These are phyloP conservation scores for Gymnopus androsaceus DNA, from an alignment of 1,284 basidiomycete species.

Conservation along the genomic window DNA sequence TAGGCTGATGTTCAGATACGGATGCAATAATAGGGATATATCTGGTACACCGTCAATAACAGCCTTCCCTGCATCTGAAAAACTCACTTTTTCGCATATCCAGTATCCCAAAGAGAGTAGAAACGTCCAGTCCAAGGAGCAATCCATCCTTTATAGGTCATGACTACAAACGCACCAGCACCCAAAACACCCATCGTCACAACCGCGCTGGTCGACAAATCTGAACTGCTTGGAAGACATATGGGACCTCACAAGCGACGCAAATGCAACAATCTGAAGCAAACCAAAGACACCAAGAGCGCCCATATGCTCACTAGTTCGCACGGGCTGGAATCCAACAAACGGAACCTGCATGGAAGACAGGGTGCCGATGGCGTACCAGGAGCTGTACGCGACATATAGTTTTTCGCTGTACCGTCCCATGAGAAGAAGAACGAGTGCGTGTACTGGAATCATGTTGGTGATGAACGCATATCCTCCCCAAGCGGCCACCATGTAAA, in stretches of 20 bases:
- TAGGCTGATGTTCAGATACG: conserved; percentile 99
- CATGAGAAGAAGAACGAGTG: conserved; percentile 92
- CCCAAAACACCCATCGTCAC: conserved; percentile 76
- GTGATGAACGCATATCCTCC: conserved; percentile 99
- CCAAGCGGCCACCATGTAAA: conserved; percentile 99
- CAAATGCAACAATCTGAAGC: conserved; percentile 94
- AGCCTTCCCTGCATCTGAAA: too few relatives aligned
- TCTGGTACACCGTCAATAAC: too few relatives aligned
- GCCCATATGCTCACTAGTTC: conserved; percentile 98
- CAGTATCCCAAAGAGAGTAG: conserved; percentile 99
- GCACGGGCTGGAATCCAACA: conserved; percentile 98
- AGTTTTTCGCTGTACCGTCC: conserved; percentile 91
- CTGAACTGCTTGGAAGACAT: conserved; percentile 92
- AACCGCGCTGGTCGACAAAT: conserved; percentile 73
- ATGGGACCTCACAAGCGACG: conserved; percentile 86
- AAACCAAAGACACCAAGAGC: conserved; percentile 97
- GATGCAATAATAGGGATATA: conserved; percentile 99
- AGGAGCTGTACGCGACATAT: conserved; percentile 95
- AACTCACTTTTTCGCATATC: conserved; percentile 98
- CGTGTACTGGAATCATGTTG: conserved; percentile 99
- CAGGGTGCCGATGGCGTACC: conserved; percentile 97
- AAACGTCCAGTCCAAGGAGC: conserved; percentile 99
- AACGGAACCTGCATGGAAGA: conserved; percentile 99
- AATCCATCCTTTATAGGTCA: conserved; percentile 95
- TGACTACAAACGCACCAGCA: conserved; percentile 67